phyloP scores from a whole-genome alignment of 1,284 basidiomycete species.

The Apiotrichum domesticum region DNA sequence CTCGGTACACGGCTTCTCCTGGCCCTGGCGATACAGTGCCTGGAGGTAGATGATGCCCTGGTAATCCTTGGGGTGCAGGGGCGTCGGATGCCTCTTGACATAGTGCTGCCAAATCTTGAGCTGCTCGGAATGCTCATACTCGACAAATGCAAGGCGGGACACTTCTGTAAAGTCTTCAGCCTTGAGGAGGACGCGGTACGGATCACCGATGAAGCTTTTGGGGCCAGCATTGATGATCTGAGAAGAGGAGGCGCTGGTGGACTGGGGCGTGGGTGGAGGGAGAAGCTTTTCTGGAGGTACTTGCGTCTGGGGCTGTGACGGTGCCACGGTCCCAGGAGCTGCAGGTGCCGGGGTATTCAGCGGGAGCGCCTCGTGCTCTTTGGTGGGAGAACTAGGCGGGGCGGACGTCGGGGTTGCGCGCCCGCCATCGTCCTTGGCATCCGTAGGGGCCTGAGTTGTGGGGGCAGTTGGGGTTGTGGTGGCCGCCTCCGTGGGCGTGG shows the following conservation, averaged over 20 bases:
- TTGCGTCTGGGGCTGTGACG: too few species aligned
- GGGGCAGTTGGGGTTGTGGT: too few species aligned
- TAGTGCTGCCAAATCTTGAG: conserved; percentile 90
- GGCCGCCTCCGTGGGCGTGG: too few species aligned
- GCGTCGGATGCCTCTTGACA: conserved; percentile 68
- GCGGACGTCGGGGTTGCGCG: too few species aligned
- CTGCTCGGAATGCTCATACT: conserved; percentile 75
- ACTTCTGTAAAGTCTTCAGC: conserved; percentile 58
- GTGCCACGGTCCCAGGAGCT: too few species aligned
- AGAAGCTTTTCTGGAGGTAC: too few species aligned
- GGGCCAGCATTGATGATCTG: neutral
- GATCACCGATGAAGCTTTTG: conserved; percentile 22
- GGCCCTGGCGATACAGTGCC: conserved; percentile 42
- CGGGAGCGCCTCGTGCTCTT: conserved; percentile 5
- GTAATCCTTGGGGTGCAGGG: conserved; percentile 86
- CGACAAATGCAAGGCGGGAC: conserved; percentile 63
- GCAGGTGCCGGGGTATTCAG: neutral
- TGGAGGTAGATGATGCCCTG: conserved; percentile 63
- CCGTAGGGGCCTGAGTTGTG: neutral
- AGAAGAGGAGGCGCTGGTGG: neutral
- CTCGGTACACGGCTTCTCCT: conserved; percentile 49
- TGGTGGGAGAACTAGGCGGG: neutral
- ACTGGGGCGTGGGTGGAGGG: neutral
- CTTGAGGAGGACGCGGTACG: conserved; percentile 35
- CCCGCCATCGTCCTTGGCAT: too few species aligned